Percentiles rank a stretch among this genome's conserved stretches.
Conservation (phyloP, 345 rosid species). For the Psidium guajava region DNA sequence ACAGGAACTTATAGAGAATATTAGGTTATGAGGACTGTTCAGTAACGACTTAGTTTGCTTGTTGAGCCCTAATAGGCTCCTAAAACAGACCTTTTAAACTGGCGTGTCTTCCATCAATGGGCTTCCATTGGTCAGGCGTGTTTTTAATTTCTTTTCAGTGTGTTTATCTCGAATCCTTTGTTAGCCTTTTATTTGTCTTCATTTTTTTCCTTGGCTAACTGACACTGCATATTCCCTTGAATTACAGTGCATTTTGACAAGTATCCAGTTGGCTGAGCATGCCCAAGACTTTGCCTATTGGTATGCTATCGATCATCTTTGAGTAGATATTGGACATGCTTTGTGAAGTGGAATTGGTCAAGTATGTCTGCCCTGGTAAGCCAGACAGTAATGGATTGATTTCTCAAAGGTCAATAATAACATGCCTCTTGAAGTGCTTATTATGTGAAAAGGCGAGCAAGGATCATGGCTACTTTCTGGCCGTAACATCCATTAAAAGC, state of each 20-base stretch:
- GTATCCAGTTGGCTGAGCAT: background rate
- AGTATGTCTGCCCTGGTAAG: background rate
- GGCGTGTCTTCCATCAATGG: background rate
- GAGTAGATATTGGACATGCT: background rate
- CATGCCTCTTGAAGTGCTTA: background rate
- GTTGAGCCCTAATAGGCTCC: background rate
- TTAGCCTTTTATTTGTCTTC: background rate
- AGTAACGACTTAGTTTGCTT: background rate
- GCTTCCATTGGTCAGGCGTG: background rate
- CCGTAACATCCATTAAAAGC: slow-evolving; percentile 47
- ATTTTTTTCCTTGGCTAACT: background rate
- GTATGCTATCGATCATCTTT: background rate
- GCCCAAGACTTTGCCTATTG: background rate
- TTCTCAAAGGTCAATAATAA: slow-evolving; percentile 1
- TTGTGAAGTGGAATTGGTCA: slow-evolving; percentile 1
- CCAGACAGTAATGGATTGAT: background rate
- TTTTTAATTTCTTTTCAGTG: background rate
- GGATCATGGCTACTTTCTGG: slow-evolving; percentile 59
- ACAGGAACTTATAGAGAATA: background rate
- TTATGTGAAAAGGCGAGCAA: slow-evolving; percentile 39
- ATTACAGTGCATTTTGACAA: background rate
- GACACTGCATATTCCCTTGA: background rate
- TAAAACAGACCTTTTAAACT: background rate
- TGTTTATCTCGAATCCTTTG: background rate
- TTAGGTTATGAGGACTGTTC: background rate